These are phyloP conservation scores for Eleusine indica DNA, from an alignment of 176 grass and related monocot genomes.

Conservation along the genomic window DNA sequence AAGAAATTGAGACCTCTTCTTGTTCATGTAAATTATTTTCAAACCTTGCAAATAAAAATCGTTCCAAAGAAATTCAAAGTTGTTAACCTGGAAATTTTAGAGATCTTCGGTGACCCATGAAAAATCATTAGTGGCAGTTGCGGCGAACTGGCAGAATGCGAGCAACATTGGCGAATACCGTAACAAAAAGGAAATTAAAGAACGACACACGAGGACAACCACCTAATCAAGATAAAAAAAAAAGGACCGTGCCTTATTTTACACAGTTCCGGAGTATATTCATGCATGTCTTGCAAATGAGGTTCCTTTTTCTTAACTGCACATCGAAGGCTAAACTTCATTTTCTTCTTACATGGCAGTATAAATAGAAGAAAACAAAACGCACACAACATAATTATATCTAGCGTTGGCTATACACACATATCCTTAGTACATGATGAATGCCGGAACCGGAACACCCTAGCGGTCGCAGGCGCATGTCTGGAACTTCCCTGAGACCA, in stretches of 20 bases:
- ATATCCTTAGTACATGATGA: constrained; percentile 1
- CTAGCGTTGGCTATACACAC: constrained; percentile 24
- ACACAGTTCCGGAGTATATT: background rate
- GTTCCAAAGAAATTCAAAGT: too few relatives aligned
- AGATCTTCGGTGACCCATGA: too few relatives aligned
- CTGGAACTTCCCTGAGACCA: constrained; percentile 41
- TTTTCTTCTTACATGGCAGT: background rate
- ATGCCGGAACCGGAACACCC: background rate
- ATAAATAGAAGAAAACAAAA: background rate
- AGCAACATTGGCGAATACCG: too few relatives aligned
- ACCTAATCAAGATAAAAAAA: background rate
- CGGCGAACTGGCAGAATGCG: too few relatives aligned
- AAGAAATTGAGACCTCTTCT: too few relatives aligned
- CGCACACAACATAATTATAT: constrained; percentile 2
- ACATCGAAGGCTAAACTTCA: background rate
- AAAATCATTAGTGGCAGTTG: too few relatives aligned
- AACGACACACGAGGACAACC: background rate
- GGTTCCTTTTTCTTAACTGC: background rate
- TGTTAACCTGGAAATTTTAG: too few relatives aligned
- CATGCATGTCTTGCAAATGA: background rate
- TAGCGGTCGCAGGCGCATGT: constrained; percentile 40
- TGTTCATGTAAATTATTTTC: too few relatives aligned
- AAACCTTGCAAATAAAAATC: too few relatives aligned
- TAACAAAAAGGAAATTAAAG: too few relatives aligned
- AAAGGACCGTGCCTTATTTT: background rate